Evolutionary conservation across 148 eudicot genomes (phyloP), one percentile per base, ranked within the genome.

Genomic region (Rhododendron ovatum): DNA sequence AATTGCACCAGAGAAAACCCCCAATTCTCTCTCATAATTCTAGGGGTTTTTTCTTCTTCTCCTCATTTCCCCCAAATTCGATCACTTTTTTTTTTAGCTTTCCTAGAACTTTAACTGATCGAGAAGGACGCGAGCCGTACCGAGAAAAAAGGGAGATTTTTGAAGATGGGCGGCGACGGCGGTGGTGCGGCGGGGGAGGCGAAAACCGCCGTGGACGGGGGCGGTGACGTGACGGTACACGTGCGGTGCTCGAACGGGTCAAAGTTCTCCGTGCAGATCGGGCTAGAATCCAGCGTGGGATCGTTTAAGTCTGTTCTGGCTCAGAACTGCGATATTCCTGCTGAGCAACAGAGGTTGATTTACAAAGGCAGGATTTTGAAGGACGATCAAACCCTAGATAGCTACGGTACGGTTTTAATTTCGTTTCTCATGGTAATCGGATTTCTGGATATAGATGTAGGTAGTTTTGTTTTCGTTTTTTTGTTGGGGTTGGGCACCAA

Each of bases 281-380:
- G 24, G 11, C 85, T 91, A 59, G 85, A 67, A 28, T 87, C 93
- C 41, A 87, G 85, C 51, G 91, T 91, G 35, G 90, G 87, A 57
- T 67, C 67, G 5, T 91, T 91, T 85, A 91, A 91, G 88, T 61
- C 89, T 8, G 65, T 86, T 1, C 43, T 91, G 7, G 89, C 92
- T 1, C 85, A 59, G 82, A 59, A 80, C 51, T 89, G 90, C 82
- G 93, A 89, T 2, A 73, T 91, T 7, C 90, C 93, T 13, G 88
- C 90, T 0, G 86, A 87, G 47, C 91, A 87, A 65, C 93, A 91
- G 89, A 83, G 91, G 13, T 71, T 91, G 79, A 91, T 91, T 79
- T 91, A 91, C 83, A 91, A 91, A 39, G 93, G 93, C 45, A 88
- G 91, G 82, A 91, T 91, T 83, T 86, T 91, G 80, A 91, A 90